Base-by-base conservation (phyloP, 2,329 filamentous ascomycete species). In the Pseudophaeomoniella oleicola region DNA sequence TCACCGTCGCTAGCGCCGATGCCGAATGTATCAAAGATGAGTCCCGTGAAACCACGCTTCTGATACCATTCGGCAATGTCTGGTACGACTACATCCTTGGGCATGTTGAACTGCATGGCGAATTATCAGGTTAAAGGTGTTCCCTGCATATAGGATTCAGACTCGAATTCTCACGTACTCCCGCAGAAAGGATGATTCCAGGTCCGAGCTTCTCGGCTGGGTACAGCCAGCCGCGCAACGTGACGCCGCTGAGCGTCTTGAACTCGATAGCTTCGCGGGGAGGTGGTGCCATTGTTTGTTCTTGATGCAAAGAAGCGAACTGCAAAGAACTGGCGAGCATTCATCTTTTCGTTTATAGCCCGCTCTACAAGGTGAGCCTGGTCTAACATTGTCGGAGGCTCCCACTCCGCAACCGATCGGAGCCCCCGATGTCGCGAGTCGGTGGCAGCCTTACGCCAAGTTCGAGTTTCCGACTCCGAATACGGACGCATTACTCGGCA, bases 191-290 rank as follows among this genome's bases (percentile, higher is more conserved):
- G 4, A 49, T 42, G 22, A 49, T 37, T 11, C 33, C 43, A 9
- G 46, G 46, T n/a, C 22, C 22, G 22, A 10, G 22, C 13, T 36
- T 27, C 3, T 22, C 32, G 5, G 52, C 55, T 16, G 52, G 48
- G 39, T 54, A 64, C 10, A 65, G 45, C 41, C 46, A 49, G 6
- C 59, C 62, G 11, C 54, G 47, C 5, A 65, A 44, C 5, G 48
- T 58, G 3, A 60, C 31, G 4, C 59, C 58, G 44, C 64, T 60
- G 2, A 61, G 34, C 4, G 62, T 62, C 30, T 54, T 52, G 47
- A 62, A 61, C 39, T 62, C 54, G 32, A 64, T 52, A 30, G 56
- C 49, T 39, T 47, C 30, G 32, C 36, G 34, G 36, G n/a, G 13
- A 29, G 22, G 22, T 29, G 22, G 22, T 13, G 22, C 22, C 22